These are phyloP conservation scores for Letharia columbiana DNA, from an alignment of 495 filamentous ascomycete species.

Conservation along the genomic window DNA sequence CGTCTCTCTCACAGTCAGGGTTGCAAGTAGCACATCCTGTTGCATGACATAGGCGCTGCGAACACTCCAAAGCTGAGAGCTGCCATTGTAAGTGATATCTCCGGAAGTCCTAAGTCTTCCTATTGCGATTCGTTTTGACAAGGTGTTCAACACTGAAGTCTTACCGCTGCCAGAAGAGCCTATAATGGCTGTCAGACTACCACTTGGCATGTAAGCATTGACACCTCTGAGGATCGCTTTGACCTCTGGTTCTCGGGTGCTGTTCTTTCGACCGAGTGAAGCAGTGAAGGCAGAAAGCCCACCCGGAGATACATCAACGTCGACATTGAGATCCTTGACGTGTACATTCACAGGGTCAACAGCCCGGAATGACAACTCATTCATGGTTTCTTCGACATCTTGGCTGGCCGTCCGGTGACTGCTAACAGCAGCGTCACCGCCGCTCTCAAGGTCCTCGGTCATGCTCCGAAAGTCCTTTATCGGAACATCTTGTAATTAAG, in stretches of 20 bases:
- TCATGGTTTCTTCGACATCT: slow-evolving; percentile 16
- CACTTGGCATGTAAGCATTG: slow-evolving; percentile 46
- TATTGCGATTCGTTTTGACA: slow-evolving; percentile 56
- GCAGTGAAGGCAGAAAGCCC: slow-evolving; percentile 5
- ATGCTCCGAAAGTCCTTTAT: background rate
- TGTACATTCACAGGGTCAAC: slow-evolving; percentile 52
- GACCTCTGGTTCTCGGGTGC: slow-evolving; percentile 18
- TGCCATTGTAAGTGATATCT: slow-evolving; percentile 48
- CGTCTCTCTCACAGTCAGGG: slow-evolving; percentile 65
- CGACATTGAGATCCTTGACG: slow-evolving; percentile 46
- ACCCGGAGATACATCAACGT: slow-evolving; percentile 42
- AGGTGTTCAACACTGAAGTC: slow-evolving; percentile 60
- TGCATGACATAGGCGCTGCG: slow-evolving; percentile 69
- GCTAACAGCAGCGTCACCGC: slow-evolving; percentile 1
- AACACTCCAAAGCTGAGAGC: slow-evolving; percentile 41
- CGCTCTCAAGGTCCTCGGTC: slow-evolving; percentile 9
- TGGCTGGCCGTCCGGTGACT: background rate
- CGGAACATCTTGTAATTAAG: background rate
- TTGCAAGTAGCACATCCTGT: slow-evolving; percentile 61
- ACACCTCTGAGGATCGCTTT: slow-evolving; percentile 45
- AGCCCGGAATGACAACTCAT: slow-evolving; percentile 48
- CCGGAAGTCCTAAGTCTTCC: slow-evolving; percentile 46
- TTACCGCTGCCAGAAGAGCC: slow-evolving; percentile 67
- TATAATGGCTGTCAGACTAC: slow-evolving; percentile 63
- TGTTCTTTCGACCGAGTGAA: slow-evolving; percentile 4